Conservation (phyloP, 768 basidiomycete species). For the Erythrobasidium yunnanense region DNA sequence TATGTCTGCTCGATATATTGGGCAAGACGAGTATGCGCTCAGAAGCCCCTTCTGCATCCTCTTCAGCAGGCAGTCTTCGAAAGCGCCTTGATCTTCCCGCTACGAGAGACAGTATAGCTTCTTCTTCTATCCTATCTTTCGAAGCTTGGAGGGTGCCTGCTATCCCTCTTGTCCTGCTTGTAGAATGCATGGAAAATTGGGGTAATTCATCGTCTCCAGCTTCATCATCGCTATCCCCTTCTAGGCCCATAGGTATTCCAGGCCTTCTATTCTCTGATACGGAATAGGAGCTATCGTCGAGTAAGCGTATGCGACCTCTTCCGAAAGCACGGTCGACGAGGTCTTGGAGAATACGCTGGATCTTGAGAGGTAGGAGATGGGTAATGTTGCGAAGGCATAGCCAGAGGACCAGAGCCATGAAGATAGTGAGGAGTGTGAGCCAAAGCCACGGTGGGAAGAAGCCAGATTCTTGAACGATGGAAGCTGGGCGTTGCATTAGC, state of each 20-base stretch:
- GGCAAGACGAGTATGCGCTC: slow-evolving; percentile 8
- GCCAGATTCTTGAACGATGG: too few species aligned
- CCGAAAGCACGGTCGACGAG: neutral
- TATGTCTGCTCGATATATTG: neutral
- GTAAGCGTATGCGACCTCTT: neutral
- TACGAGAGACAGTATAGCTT: too few species aligned
- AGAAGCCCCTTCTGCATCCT: too few species aligned
- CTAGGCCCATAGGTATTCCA: neutral
- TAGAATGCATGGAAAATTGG: too few species aligned
- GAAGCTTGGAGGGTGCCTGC: too few species aligned
- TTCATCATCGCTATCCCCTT: slow-evolving; percentile 2
- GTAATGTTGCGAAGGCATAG: neutral
- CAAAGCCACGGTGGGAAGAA: slow-evolving; percentile 25
- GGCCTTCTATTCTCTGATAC: neutral
- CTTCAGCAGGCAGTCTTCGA: too few species aligned
- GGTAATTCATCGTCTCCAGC: slow-evolving; percentile 23
- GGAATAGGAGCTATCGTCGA: neutral
- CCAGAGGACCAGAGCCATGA: slow-evolving; percentile 19
- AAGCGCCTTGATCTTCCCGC: too few species aligned
- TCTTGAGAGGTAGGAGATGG: neutral
- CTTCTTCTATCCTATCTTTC: too few species aligned
- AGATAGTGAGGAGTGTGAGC: slow-evolving; percentile 22
- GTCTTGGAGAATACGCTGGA: slow-evolving; percentile 5
- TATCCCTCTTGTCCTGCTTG: too few species aligned
- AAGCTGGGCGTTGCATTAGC: too few species aligned